A percentile compares a stretch with the other conserved stretches of the same genome.
phyloP scores from a whole-genome alignment of 208 protist species.

The Strigomonas culicis region DNA sequence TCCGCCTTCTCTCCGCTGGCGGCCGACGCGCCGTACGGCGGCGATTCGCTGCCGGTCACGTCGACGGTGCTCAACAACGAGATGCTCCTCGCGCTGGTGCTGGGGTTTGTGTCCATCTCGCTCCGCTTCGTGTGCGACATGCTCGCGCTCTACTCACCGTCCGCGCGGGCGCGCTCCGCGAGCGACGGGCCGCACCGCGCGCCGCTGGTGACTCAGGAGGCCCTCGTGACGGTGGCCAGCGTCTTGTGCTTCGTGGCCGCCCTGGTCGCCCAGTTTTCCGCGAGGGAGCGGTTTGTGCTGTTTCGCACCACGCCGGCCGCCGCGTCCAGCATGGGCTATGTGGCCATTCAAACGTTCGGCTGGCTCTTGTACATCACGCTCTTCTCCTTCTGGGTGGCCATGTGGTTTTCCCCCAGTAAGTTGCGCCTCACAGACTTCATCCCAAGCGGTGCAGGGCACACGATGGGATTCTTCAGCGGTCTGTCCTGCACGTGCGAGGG shows the following conservation, averaged over 20 bases:
- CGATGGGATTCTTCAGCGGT: background rate
- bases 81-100: conserved; percentile 51
- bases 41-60: too few relatives aligned
- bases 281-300: conserved; percentile 39
- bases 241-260: conserved; percentile 43
- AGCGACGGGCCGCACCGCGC: too few relatives aligned
- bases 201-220: conserved; percentile 13
- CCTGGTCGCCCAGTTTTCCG: conserved; percentile 57
- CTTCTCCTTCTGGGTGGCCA: conserved; percentile 25
- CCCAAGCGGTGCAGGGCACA: too few relatives aligned
- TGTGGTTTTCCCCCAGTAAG: conserved; percentile 20
- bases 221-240: conserved; percentile 28
- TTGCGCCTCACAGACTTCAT: conserved; percentile 9
- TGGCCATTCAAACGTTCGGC: conserved; percentile 54
- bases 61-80: conserved; percentile 54
- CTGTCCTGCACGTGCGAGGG: conserved; percentile 48
- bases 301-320: conserved; percentile 4
- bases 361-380: conserved; percentile 49
- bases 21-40: too few relatives aligned
- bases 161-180: too few relatives aligned
- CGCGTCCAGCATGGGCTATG: conserved; percentile 41
- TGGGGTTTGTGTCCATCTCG: conserved; percentile 40
- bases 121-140: conserved; percentile 48
- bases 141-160: background rate
- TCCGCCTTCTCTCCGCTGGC: too few relatives aligned